These are phyloP conservation scores for Trichoderma cornu-damae DNA, from an alignment of 2,329 filamentous ascomycete genomes.

Conservation along the genomic window DNA sequence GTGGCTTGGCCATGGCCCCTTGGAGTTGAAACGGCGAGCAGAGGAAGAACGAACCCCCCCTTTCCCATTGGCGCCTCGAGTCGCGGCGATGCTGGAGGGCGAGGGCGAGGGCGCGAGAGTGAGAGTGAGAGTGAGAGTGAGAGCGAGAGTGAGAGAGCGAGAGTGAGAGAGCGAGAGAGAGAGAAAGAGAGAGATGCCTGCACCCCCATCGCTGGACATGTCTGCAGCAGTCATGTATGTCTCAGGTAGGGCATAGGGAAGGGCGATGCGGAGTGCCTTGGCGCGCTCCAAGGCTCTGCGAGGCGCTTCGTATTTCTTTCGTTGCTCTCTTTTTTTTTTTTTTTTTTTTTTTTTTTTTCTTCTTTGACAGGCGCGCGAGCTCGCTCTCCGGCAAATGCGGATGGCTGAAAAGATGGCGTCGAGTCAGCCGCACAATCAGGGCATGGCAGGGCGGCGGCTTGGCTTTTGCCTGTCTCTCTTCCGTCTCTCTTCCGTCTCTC, in stretches of 20 bases:
- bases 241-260: slow-evolving; percentile 13
- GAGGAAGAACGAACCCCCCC: too few relatives aligned
- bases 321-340: too few relatives aligned
- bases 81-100: too few relatives aligned
- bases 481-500: too few relatives aligned
- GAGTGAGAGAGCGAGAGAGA: neutral
- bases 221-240: slow-evolving; percentile 10
- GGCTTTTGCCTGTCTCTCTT: neutral
- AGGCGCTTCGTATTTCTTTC: slow-evolving; percentile 1
- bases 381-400: neutral
- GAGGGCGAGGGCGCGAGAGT: neutral
- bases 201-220: neutral
- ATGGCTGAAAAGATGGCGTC: neutral
- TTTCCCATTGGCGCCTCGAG: too few relatives aligned
- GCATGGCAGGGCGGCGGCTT: neutral
- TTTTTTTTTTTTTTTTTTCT: too few relatives aligned
- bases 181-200: neutral
- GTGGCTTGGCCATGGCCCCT: slow-evolving; percentile 10
- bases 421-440: neutral
- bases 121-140: neutral
- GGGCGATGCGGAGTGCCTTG: neutral
- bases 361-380: too few relatives aligned
- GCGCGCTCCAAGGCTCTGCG: neutral
- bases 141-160: neutral
- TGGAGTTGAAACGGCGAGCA: neutral